Conservation (phyloP, 2,329 filamentous ascomycete species). For the Colletotrichum sublineola region DNA sequence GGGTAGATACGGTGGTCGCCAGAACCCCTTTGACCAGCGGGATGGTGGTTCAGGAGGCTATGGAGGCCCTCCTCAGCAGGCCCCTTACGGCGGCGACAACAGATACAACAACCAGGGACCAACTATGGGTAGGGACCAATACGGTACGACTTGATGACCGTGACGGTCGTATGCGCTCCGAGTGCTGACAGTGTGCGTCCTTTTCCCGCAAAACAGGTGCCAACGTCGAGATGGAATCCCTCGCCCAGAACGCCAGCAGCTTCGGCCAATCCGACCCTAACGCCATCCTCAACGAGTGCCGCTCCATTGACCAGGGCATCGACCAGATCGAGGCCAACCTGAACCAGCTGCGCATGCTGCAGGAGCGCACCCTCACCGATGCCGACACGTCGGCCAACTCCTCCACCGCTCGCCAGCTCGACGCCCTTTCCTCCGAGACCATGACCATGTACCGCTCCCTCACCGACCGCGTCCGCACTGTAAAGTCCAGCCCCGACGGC, state of each 20-base stretch:
- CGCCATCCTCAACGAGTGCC: conserved; percentile 86
- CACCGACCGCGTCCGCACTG: conserved; percentile 80
- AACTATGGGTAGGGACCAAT: conserved; percentile 42
- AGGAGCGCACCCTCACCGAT: conserved; percentile 79
- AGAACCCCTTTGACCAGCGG: conserved; percentile 72
- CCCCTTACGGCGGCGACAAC: conserved; percentile 45
- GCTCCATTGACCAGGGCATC: conserved; percentile 82
- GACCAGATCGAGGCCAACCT: conserved; percentile 80
- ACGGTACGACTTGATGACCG: conserved; percentile 34
- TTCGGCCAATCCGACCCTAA: conserved; percentile 73
- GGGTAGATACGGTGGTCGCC: conserved; percentile 65
- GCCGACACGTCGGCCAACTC: conserved; percentile 78
- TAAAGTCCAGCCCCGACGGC: conserved; percentile 86
- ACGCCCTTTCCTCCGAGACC: conserved; percentile 80
- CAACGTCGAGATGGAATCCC: conserved; percentile 79
- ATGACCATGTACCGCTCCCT: conserved; percentile 87
- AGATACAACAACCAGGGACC: conserved; percentile 45
- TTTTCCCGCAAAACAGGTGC: conserved; percentile 49
- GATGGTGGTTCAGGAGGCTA: conserved; percentile 53
- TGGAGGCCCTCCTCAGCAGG: conserved; percentile 43
- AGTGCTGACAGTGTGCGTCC: conserved; percentile 26
- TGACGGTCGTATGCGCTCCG: conserved; percentile 23
- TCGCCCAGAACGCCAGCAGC: conserved; percentile 65
- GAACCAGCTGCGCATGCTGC: conserved; percentile 77
- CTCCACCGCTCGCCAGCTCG: conserved; percentile 76